Conservation (phyloP, 441 rosid species). For the Syzygium malaccense region DNA sequence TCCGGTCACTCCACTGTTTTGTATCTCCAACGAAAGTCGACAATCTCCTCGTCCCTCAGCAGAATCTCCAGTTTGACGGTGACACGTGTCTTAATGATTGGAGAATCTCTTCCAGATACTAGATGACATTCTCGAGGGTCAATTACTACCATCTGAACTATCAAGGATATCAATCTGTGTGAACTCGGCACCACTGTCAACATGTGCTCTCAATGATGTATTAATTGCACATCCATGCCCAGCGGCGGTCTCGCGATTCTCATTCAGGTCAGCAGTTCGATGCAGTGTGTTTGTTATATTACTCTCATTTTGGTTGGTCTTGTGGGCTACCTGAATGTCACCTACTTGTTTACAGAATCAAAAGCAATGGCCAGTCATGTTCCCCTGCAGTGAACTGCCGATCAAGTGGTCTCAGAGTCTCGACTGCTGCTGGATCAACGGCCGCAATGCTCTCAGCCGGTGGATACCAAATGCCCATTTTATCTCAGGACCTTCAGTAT, state of each 20-base stretch:
- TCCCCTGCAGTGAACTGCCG: conserved; percentile 52
- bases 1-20: not conserved
- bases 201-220: conserved; percentile 72
- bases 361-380: conserved; percentile 28
- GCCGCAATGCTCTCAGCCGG: conserved; percentile 92
- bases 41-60: not conserved
- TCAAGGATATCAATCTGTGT: conserved; percentile 50
- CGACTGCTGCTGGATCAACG: conserved; percentile 86
- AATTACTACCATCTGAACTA: conserved; percentile 35
- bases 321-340: not conserved
- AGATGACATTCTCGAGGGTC: conserved; percentile 59
- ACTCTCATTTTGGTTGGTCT: not conserved
- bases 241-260: conserved; percentile 74
- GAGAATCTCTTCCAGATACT: conserved; percentile 39
- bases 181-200: conserved; percentile 47
- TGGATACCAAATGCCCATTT: conserved; percentile 66
- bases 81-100: not conserved
- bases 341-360: conserved; percentile 37
- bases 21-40: not conserved
- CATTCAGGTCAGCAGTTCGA: conserved; percentile 49
- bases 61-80: not conserved
- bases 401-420: conserved; percentile 89
- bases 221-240: conserved; percentile 81
- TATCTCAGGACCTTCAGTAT: conserved; percentile 65
- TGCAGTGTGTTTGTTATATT: not conserved